Percentiles rank a stretch among this genome's conserved stretches.
These are phyloP conservation scores for Penicillium goetzii DNA, from an alignment of 495 filamentous ascomycete genomes.

Conservation along the genomic window DNA sequence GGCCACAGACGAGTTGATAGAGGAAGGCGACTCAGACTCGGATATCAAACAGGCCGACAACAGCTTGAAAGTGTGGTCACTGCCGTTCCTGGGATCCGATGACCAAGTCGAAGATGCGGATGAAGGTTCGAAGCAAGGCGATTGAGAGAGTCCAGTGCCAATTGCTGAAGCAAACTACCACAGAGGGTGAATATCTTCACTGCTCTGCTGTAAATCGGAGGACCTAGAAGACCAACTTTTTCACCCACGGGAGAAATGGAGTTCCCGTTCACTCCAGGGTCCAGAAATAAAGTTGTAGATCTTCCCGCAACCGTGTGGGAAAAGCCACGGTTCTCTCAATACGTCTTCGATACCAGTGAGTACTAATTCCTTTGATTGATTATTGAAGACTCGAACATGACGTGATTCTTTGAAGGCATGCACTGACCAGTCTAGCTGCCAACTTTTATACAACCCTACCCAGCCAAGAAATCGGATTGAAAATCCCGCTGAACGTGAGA, in stretches of 20 bases:
- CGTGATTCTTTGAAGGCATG: no score
- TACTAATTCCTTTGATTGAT: no score
- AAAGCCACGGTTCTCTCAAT: neutral
- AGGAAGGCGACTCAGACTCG: slow-evolving; percentile 12
- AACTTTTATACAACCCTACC: neutral
- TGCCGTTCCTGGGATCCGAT: slow-evolving; percentile 33
- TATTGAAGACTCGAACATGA: neutral
- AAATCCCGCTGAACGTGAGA: no score
- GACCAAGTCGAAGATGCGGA: neutral
- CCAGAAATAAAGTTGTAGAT: neutral
- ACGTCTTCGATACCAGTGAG: no score
- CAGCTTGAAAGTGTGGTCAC: slow-evolving; percentile 67
- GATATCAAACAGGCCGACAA: slow-evolving; percentile 48
- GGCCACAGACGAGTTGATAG: slow-evolving; percentile 15
- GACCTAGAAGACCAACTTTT: neutral
- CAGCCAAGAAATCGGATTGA: no score
- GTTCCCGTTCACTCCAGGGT: neutral
- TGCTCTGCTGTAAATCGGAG: neutral
- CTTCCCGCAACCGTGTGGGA: neutral
- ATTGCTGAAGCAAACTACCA: neutral
- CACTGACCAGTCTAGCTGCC: no score
- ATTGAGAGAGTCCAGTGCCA: neutral
- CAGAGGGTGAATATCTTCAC: neutral
- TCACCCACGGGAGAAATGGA: neutral
- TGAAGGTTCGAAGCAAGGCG: neutral